Percentiles rank a stretch among this genome's conserved stretches.
These are phyloP conservation scores for Tulasnella sp. DNA, from an alignment of 768 basidiomycete genomes.

Conservation along the genomic window DNA sequence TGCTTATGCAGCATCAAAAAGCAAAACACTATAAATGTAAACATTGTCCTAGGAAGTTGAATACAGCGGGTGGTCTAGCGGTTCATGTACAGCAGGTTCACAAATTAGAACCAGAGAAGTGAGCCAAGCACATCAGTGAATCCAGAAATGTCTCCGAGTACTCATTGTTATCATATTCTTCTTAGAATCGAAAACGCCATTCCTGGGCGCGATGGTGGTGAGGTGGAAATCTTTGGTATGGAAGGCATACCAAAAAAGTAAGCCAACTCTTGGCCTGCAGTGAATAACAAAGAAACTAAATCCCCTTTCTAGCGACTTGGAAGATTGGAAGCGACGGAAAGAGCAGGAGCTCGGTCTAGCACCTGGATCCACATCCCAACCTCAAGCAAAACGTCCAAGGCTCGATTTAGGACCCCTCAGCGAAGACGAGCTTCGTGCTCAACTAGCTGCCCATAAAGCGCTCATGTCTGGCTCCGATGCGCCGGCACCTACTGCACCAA, in stretches of 20 bases:
- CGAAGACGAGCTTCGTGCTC: slow-evolving; percentile 72
- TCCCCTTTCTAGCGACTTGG: slow-evolving; percentile 41
- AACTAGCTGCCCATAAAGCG: slow-evolving; percentile 79
- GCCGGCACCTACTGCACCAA: slow-evolving; percentile 25
- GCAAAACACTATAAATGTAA: slow-evolving; percentile 99
- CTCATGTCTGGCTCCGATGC: slow-evolving; percentile 58
- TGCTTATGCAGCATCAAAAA: slow-evolving; percentile 98
- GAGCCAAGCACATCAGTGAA: slow-evolving; percentile 24
- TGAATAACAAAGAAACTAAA: neutral
- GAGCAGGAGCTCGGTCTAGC: slow-evolving; percentile 84
- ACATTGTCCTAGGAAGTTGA: slow-evolving; percentile 87
- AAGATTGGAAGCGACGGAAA: slow-evolving; percentile 91
- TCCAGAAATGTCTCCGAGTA: neutral
- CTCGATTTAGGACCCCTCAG: slow-evolving; percentile 57
- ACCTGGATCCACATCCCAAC: slow-evolving; percentile 69
- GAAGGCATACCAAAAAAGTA: slow-evolving; percentile 41
- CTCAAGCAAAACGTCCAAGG: slow-evolving; percentile 68
- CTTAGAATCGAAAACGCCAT: slow-evolving; percentile 94
- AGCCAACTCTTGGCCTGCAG: neutral
- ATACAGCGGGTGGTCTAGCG: slow-evolving; percentile 93
- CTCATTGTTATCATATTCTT: slow-evolving; percentile 30
- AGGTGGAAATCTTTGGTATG: slow-evolving; percentile 99
- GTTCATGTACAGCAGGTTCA: slow-evolving; percentile 99
- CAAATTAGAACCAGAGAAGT: slow-evolving; percentile 95
- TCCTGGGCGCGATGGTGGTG: slow-evolving; percentile 92